Evolutionary conservation across 1,284 basidiomycete species (phyloP).

Genomic region (Moniliella sp.): DNA sequence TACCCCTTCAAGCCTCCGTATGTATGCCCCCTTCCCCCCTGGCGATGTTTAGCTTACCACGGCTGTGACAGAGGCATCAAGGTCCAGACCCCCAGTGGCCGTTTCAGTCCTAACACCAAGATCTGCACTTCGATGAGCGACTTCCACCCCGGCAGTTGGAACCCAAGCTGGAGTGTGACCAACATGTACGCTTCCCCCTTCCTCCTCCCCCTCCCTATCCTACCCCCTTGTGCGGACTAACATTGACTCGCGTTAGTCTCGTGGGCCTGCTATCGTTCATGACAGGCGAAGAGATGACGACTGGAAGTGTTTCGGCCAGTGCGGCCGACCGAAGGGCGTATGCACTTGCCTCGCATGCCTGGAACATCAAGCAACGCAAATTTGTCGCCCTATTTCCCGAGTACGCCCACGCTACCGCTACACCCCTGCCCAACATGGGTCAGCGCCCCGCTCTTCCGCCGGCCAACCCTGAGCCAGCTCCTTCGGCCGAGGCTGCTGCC

Average conservation of each 20-base stretch:
- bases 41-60: neutral
- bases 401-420: conserved; percentile 6
- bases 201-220: conserved; percentile 2
- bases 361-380: conserved; percentile 57
- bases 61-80: conserved; percentile 49
- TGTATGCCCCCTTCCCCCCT: neutral
- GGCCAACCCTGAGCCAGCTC: no score
- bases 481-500: neutral
- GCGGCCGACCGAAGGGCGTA: conserved; percentile 55
- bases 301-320: conserved; percentile 64
- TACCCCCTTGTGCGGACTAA: conserved; percentile 3
- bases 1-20: conserved; percentile 42
- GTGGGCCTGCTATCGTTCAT: conserved; percentile 88
- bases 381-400: conserved; percentile 39
- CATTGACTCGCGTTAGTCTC: conserved; percentile 39
- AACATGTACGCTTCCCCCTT: conserved; percentile 46
- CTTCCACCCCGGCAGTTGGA: conserved; percentile 70
- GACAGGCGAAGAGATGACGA: conserved; percentile 88
- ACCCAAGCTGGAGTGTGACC: conserved; percentile 75
- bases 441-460: conserved; percentile 1
- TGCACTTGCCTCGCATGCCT: conserved; percentile 57
- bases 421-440: conserved; percentile 29
- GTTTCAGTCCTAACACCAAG: conserved; percentile 77
- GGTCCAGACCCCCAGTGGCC: conserved; percentile 81
- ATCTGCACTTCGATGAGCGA: conserved; percentile 41